These are phyloP conservation scores for Cladophialophora chaetospira DNA, from an alignment of 2,329 filamentous ascomycete species.

Conservation along the genomic window DNA sequence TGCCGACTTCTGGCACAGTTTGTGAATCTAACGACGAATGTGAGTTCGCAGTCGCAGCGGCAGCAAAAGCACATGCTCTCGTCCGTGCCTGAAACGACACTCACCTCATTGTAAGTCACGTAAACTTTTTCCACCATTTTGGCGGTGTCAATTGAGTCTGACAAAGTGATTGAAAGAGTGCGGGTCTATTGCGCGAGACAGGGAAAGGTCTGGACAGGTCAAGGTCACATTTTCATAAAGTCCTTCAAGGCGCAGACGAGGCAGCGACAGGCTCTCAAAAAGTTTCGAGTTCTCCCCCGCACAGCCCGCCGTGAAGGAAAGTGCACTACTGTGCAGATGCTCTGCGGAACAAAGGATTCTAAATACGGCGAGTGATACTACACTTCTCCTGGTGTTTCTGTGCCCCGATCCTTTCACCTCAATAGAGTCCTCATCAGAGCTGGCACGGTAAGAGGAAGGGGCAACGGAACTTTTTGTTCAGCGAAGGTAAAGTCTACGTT, in stretches of 20 bases:
- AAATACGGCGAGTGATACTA: too few relatives aligned
- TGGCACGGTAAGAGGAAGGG: not conserved
- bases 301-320: too few relatives aligned
- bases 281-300: constrained; percentile 11
- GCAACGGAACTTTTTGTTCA: not conserved
- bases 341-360: too few relatives aligned
- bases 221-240: constrained; percentile 19
- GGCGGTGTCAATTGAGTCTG: not conserved
- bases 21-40: constrained; percentile 72
- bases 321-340: too few relatives aligned
- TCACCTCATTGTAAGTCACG: constrained; percentile 88
- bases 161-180: not conserved
- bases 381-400: not conserved
- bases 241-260: constrained; percentile 3
- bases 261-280: constrained; percentile 9
- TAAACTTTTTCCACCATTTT: constrained; percentile 81
- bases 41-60: not conserved
- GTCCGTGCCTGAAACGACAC: constrained; percentile 33
- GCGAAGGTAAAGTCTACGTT: not conserved
- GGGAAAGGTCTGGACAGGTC: constrained; percentile 5
- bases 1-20: constrained; percentile 88
- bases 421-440: not conserved
- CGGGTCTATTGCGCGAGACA: not conserved
- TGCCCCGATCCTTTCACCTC: not conserved
- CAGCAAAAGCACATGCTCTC: too few relatives aligned